Conservation (phyloP, 2,329 filamentous ascomycete species). For the Pseudopithomyces maydicus region DNA sequence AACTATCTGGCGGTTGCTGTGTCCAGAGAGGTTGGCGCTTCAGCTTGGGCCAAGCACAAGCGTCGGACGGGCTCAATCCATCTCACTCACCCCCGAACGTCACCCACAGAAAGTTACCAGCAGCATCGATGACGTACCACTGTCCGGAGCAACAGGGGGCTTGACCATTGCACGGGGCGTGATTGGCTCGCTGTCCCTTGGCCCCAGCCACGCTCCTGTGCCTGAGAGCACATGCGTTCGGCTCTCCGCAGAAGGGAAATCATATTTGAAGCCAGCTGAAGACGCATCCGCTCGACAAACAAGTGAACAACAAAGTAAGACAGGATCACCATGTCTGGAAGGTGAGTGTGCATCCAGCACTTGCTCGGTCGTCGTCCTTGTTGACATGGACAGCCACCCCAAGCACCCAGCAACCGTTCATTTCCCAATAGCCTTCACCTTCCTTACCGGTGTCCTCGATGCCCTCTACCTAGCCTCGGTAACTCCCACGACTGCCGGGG, state of each 20-base stretch:
- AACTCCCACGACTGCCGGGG: slow-evolving; percentile 38
- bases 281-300: not conserved
- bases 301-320: not conserved
- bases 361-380: not conserved
- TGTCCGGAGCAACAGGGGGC: not conserved
- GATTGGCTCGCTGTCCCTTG: no score
- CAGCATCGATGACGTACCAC: slow-evolving; percentile 1
- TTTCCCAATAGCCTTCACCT: slow-evolving; percentile 54
- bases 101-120: not conserved
- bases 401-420: slow-evolving; percentile 54
- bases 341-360: not conserved
- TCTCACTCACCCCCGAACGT: not conserved
- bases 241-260: slow-evolving; percentile 12
- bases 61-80: slow-evolving; percentile 6
- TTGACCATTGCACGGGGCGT: not conserved
- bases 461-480: slow-evolving; percentile 42
- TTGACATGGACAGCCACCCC: slow-evolving; percentile 42
- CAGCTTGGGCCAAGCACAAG: slow-evolving; percentile 2
- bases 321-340: not conserved
- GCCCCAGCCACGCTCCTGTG: not conserved
- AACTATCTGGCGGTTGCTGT: not conserved
- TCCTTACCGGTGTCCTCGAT: slow-evolving; percentile 50
- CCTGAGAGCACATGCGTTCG: not conserved
- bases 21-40: not conserved
- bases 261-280: slow-evolving; percentile 3